phyloP scores from a whole-genome alignment of 306 rosid genomes.

The Citrullus mucosospermus region DNA sequence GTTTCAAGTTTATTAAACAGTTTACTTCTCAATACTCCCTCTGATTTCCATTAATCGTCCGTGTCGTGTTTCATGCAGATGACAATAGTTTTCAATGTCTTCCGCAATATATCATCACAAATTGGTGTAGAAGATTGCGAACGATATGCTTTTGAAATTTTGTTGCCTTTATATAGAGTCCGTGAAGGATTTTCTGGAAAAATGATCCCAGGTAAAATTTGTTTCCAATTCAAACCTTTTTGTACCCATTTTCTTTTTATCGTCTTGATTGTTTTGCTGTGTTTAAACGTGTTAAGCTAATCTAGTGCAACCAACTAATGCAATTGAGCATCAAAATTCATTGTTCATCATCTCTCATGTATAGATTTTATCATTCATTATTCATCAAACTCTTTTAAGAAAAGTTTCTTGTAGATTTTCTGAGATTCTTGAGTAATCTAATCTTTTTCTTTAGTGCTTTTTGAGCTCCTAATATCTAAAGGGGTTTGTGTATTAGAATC shows the following conservation, averaged over 20 bases:
- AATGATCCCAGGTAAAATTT: conserved; percentile 45
- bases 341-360: background rate
- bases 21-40: background rate
- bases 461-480: background rate
- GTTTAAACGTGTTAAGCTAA: background rate
- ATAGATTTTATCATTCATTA: background rate
- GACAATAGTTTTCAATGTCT: conserved; percentile 62
- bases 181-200: conserved; percentile 78
- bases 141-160: conserved; percentile 38
- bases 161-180: conserved; percentile 70
- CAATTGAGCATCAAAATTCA: background rate
- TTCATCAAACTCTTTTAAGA: background rate
- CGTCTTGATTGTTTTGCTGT: background rate
- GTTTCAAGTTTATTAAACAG: background rate
- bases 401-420: background rate
- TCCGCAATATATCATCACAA: conserved; percentile 33
- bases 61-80: conserved; percentile 38
- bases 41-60: background rate
- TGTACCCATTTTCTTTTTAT: background rate
- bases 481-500: background rate
- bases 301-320: background rate
- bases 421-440: background rate
- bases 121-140: conserved; percentile 40
- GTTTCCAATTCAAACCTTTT: background rate
- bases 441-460: background rate